A percentile compares a stretch with the other conserved stretches of the same genome.
Conservation (phyloP, 2,329 filamentous ascomycete genomes). For the Diaporthe sp. region DNA sequence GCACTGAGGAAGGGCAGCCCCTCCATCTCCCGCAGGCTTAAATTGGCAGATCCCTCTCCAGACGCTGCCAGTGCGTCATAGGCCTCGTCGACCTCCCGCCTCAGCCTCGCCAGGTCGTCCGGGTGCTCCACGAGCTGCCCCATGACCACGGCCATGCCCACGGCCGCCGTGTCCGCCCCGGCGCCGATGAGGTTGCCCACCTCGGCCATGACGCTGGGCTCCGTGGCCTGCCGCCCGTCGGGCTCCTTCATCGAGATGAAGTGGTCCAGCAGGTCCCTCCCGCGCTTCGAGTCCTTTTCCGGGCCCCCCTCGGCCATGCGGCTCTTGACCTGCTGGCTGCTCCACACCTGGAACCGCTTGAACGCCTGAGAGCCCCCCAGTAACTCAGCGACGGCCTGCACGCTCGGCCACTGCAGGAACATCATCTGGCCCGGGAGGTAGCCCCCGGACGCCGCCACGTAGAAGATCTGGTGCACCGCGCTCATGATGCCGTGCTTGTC, state of each 20-base stretch:
- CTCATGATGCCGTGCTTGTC: not conserved
- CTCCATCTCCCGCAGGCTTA: not conserved
- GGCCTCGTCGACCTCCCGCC: not conserved
- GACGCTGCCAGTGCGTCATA: not conserved
- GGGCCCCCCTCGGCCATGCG: not conserved
- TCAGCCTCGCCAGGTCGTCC: not conserved
- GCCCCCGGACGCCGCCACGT: not conserved
- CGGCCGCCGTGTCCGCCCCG: slow-evolving; percentile 11
- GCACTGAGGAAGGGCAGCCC: not conserved
- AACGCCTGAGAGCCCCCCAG: too few species aligned
- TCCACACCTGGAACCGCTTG: not conserved
- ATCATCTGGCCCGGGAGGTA: not conserved
- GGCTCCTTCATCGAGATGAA: slow-evolving; percentile 17
- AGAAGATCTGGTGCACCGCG: slow-evolving; percentile 9
- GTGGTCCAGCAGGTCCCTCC: not conserved
- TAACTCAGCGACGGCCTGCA: not conserved
- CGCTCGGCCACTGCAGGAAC: not conserved
- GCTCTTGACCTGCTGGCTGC: not conserved
- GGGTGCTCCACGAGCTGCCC: not conserved
- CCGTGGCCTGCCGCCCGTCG: not conserved
- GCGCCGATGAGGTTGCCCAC: slow-evolving; percentile 8
- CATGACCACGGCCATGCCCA: slow-evolving; percentile 3
- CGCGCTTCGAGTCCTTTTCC: not conserved
- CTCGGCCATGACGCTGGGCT: not conserved
- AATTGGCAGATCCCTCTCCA: not conserved